These are phyloP conservation scores for Naganishia vishniacii DNA, from an alignment of 768 basidiomycete species.

Conservation along the genomic window DNA sequence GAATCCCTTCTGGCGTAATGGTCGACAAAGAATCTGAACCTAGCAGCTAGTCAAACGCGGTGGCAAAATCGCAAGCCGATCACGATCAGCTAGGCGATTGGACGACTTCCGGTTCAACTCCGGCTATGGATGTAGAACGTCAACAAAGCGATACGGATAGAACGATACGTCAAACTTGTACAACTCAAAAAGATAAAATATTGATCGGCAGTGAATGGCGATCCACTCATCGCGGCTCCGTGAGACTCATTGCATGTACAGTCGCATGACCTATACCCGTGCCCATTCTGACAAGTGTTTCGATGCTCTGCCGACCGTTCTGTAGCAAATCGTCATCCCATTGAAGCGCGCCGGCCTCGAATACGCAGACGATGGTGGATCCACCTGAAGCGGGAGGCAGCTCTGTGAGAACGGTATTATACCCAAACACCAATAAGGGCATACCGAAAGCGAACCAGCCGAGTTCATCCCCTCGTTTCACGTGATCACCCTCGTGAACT, in stretches of 20 bases:
- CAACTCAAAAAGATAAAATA: too few species aligned
- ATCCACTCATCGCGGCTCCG: too few species aligned
- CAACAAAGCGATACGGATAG: too few species aligned
- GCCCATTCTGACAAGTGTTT: constrained; percentile 81
- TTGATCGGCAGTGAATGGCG: too few species aligned
- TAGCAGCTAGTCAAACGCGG: too few species aligned
- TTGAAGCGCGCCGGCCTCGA: constrained; percentile 73
- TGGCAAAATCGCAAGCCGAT: too few species aligned
- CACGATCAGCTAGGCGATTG: too few species aligned
- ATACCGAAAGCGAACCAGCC: constrained; percentile 92
- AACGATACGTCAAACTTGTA: too few species aligned
- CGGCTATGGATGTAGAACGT: too few species aligned
- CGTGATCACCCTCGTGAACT: constrained; percentile 71
- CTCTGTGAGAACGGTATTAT: neutral
- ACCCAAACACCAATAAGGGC: constrained; percentile 36
- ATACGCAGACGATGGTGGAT: constrained; percentile 83
- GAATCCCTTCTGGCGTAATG: too few species aligned
- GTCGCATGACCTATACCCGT: constrained; percentile 64
- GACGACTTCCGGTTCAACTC: too few species aligned
- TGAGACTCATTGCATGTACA: constrained; percentile 2
- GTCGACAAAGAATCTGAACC: too few species aligned
- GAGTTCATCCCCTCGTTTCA: constrained; percentile 81
- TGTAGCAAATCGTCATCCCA: constrained; percentile 88
- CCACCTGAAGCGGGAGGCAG: constrained; percentile 57
- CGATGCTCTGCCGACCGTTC: constrained; percentile 78